These are phyloP conservation scores for Chlorella sp. DNA, from an alignment of 139 green algal species.

Conservation along the genomic window DNA sequence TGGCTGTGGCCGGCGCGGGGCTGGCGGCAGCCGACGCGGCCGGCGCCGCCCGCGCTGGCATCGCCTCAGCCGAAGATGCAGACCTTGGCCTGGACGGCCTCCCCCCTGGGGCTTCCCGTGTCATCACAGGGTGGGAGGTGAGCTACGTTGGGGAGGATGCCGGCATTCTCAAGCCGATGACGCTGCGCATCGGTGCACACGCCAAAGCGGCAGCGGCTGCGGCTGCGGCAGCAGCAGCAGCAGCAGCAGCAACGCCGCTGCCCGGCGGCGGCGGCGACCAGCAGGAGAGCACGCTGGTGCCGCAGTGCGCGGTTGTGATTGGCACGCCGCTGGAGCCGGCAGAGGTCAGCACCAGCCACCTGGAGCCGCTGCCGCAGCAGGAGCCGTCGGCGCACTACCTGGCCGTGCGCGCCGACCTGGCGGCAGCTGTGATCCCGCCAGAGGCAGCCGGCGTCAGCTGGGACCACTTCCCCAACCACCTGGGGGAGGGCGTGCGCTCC, in stretches of 20 bases:
- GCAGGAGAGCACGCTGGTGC: constrained; percentile 12
- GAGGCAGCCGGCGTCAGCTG: constrained; percentile 4
- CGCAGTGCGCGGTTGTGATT: constrained; percentile 31
- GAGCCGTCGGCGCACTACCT: constrained; percentile 4
- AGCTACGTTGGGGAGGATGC: no score
- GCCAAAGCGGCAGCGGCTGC: no score
- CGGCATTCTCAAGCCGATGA: no score
- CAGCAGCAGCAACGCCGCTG: neutral
- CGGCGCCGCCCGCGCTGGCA: no score
- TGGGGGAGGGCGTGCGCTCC: constrained; percentile 32
- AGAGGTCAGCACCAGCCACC: constrained; percentile 14
- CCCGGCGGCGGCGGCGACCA: neutral
- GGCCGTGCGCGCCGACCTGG: neutral
- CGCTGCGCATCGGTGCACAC: no score
- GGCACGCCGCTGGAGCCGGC: neutral
- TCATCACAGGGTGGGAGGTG: no score
- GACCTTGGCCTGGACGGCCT: no score
- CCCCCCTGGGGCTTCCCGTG: no score
- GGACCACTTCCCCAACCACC: constrained; percentile 41
- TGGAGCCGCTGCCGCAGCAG: neutral
- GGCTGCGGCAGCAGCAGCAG: neutral
- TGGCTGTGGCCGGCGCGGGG: neutral
- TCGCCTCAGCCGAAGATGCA: no score
- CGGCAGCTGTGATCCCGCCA: neutral
- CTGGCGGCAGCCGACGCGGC: neutral